Base-by-base conservation (phyloP, 305 asterid genomes). In the Plantago coronopus region DNA sequence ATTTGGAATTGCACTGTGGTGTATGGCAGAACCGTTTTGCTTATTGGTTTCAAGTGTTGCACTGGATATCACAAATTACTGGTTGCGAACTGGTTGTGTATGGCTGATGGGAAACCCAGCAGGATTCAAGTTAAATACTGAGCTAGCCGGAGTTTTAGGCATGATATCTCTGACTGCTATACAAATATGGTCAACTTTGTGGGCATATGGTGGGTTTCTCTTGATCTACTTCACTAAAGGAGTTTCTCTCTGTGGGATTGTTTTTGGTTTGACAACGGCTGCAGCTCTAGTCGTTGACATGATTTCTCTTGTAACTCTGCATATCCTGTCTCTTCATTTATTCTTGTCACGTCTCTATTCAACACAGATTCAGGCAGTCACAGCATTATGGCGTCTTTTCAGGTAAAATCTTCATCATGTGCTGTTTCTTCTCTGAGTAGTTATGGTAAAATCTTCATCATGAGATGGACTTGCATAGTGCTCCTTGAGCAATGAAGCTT, bases 41-140 rank as follows among this genome's bases (percentile, higher is more conserved):
- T 48, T 62, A 57, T 72, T 73, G 84, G 62, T 85, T 75, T 82
- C 89, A 44, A 71, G 71, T 48, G 82, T 85, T 47, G 74, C 83
- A 9, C 74, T 68, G 49, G 91, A 83, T 73, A 69, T 82, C 72
- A 89, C 96, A 22, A 81, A 89, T 74, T 68, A 78, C 70, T 85
- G 88, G 80, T 68, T 93, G 70, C 96, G 99, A 61, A 77, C 69
- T 51, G 89, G 97, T 64, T 91, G 98, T 69, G 96, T 89, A 59
- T 93, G 99, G 99, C 89, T 93, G 70, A 89, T 93, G 96, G 97
- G 96, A 42, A 83, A 87, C 76, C 99, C 97, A 4, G 99, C 99
- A 7, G 99, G 99, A 55, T 93, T 93, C 79, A 93, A 93, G 80
- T 77, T 93, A 81, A 93, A 93, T 67, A 79, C 97, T 31, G 99